Base-by-base conservation (phyloP, 2,329 filamentous ascomycete species). In the Stagonosporopsis chrysanthemi region DNA sequence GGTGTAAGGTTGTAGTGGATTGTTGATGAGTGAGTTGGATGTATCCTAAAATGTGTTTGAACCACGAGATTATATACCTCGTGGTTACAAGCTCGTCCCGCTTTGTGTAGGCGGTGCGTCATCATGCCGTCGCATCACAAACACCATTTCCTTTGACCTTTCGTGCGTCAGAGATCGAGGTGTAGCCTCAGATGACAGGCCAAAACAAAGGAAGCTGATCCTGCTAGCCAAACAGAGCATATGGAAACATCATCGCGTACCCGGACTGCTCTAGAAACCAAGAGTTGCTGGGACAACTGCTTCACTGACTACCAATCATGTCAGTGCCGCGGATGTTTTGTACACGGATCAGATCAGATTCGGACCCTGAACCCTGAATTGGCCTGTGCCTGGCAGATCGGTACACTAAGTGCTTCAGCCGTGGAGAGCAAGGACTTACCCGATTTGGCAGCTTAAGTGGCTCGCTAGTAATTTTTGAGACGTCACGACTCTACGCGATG, bases 401-500 rank as follows among this genome's bases (percentile, higher is more conserved):
- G 36, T 39, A 39, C 36, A 17, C 36, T 39, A 39, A 39, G 7
- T 11, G 22, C 17, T 19, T 39, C 8, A 23, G 17, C 15, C 15
- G n/a, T 23, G 5, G n/a, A 8, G 15, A 12, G 9, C 17, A 23
- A 24, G 19, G 39, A 15, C 14, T 41, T 41, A 8, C 39, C 22
- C 12, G 22, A 41, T 41, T 3, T 7, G 41, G 41, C 17, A 43
- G 15, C 19, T 8, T 43, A 31, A 43, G 14, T 28, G 41, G 41
- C 14, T 24, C 24, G 41, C 23, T 43, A 43, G 19, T 29, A 43
- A 17, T 43, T 43, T 29, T 29, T 24, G 24, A 24, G 11, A 43
- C 41, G 41, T 43, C 41, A 43, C 41, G 41, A 43, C 41, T 43
- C 12, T 29, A 28, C 41, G 41, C n/a, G 41, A 43, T 43, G 15